Conservation (phyloP, 306 rosid species). For the Sesbania bispinosa region DNA sequence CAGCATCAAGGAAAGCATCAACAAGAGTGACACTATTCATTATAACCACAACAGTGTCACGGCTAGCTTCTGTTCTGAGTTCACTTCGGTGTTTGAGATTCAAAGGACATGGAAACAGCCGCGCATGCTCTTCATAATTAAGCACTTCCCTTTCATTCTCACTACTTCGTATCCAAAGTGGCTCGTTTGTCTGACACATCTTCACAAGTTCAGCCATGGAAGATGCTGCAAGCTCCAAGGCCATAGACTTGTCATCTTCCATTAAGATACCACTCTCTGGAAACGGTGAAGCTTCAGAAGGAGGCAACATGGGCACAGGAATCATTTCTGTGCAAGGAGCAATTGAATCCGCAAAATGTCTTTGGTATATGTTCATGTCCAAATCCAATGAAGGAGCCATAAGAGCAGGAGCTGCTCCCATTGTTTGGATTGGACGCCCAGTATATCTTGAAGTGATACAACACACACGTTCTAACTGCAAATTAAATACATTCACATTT, state of each 20-base stretch:
- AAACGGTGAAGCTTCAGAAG: conserved; percentile 45
- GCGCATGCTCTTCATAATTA: conserved; percentile 64
- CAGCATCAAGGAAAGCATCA: conserved; percentile 85
- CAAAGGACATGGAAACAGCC: conserved; percentile 62
- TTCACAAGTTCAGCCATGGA: conserved; percentile 63
- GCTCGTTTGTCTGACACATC: conserved; percentile 60
- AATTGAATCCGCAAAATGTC: conserved; percentile 60
- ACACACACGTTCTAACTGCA: conserved; percentile 72
- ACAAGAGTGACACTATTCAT: conserved; percentile 96
- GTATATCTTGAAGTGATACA: conserved; percentile 67
- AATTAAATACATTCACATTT: neutral
- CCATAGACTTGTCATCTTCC: conserved; percentile 77
- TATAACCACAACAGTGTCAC: conserved; percentile 73
- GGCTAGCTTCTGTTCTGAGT: conserved; percentile 67
- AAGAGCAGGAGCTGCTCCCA: conserved; percentile 40
- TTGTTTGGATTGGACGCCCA: conserved; percentile 51
- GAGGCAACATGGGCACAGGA: conserved; percentile 59
- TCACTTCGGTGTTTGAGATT: conserved; percentile 54
- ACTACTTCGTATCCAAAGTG: conserved; percentile 62
- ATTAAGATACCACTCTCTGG: conserved; percentile 45
- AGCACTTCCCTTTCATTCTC: conserved; percentile 64
- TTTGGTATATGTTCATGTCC: conserved; percentile 82
- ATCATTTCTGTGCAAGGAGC: conserved; percentile 55
- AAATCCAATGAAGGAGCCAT: conserved; percentile 66
- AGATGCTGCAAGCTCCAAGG: conserved; percentile 65